Conservation (phyloP, 805 yeast species). For the Kodamaea restingae region DNA sequence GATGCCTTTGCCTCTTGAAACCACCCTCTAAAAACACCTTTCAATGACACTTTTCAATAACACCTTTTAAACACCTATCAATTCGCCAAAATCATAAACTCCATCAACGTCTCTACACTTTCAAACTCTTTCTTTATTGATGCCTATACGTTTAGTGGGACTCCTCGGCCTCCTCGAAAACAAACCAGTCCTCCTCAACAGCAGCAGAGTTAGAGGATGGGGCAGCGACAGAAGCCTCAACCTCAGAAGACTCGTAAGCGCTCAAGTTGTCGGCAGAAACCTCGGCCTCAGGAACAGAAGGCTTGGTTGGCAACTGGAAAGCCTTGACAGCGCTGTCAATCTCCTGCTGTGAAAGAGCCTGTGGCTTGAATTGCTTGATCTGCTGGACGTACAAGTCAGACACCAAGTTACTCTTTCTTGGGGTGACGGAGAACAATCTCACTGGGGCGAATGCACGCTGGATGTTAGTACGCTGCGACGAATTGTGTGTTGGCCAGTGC, state of each 20-base stretch:
- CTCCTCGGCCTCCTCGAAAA: conserved; percentile 62
- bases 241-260: conserved; percentile 65
- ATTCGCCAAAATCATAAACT: too few species aligned
- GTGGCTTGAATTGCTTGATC: conserved; percentile 84
- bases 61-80: too few species aligned
- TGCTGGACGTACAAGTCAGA: conserved; percentile 85
- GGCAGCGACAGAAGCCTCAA: conserved; percentile 54
- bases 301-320: conserved; percentile 79
- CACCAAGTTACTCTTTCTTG: conserved; percentile 55
- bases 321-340: conserved; percentile 76
- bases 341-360: conserved; percentile 65
- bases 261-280: conserved; percentile 63
- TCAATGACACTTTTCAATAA: too few species aligned
- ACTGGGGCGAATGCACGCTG: conserved; percentile 34
- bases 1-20: too few species aligned
- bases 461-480: neutral
- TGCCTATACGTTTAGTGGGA: conserved; percentile 34
- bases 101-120: neutral
- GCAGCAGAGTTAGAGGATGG: conserved; percentile 34
- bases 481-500: neutral
- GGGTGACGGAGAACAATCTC: conserved; percentile 41
- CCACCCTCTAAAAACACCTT: neutral
- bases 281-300: conserved; percentile 70
- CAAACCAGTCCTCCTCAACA: conserved; percentile 73
- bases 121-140: neutral